Evolutionary conservation across 2,329 filamentous ascomycete genomes (phyloP), one percentile per base, ranked within the genome.

Genomic region (Myriosclerotinia scirpicola): DNA sequence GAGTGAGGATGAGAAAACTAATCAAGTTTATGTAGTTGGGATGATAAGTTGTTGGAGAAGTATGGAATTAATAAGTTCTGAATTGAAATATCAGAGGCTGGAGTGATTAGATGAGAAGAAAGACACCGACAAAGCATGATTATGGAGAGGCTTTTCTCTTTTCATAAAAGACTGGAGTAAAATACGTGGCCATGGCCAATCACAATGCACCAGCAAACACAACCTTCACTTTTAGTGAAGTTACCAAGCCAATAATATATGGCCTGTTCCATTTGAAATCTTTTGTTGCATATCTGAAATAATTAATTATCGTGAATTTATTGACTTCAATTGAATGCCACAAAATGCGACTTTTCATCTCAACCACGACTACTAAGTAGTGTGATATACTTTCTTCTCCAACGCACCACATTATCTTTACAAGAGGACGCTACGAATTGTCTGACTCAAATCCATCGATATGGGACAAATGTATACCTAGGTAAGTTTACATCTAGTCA

Each of bases 41-140:
- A 85, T 71, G 80, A 79, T 38, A 71, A 79, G 9, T 84, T 85
- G 66, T 78, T 90, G 70, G 80, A 79, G 0, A 77, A 78, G 6
- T 90, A 86, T 74, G 84, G 69, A 77, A 80, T 46, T 69, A 26
- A 26, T 3, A 48, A 12, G 44, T 61, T 26, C 44, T 6, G 9
- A 22, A 22, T 38, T 9, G 20, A 50, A 38, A 5, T 7, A 7
- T 40, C 7, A 40, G 30, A 9, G 15, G 30, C 30, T 4, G 38
- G 1, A n/a, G 36, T 14, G 38, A 56, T 14, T 44, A 12, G 12
- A 5, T 15, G 12, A 20, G 17, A 20, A 40, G 22, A 60, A 50
- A 36, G n/a, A 17, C 14, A 36, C 26, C 22, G 20, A 48, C 2
- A 22, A 60, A 48, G 42, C 3, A 48, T 38, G 30, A 48, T 36